Evolutionary conservation across 2,329 filamentous ascomycete species (phyloP).

Genomic region (Orbilia javanica): DNA sequence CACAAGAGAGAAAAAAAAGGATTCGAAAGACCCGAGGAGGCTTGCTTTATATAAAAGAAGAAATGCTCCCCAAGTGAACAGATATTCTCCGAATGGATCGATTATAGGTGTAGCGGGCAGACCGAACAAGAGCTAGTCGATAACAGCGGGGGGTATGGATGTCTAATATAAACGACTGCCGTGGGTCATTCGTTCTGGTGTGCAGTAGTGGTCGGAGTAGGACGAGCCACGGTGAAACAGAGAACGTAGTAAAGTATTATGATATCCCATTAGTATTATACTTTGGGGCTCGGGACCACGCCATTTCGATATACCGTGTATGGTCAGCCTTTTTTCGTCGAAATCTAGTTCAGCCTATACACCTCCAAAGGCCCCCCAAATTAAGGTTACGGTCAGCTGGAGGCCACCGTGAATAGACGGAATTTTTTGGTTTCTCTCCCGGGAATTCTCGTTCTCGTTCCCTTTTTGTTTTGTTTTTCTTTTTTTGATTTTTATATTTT

Average conservation of each 20-base stretch:
- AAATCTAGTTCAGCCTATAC: constrained; percentile 25
- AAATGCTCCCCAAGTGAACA: constrained; percentile 16
- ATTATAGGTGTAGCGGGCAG: constrained; percentile 1
- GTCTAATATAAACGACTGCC: constrained; percentile 22
- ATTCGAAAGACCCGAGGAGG: neutral
- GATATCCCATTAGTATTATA: constrained; percentile 19
- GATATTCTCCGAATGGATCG: constrained; percentile 13
- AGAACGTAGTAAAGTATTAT: constrained; percentile 13
- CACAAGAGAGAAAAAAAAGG: neutral
- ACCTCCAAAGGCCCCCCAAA: constrained; percentile 1
- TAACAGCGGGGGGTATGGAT: constrained; percentile 14
- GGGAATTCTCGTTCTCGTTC: constrained; percentile 16
- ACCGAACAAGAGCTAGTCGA: constrained; percentile 5
- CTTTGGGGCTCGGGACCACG: constrained; percentile 29
- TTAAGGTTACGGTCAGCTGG: constrained; percentile 41
- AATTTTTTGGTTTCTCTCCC: constrained; percentile 7
- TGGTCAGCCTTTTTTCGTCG: constrained; percentile 18
- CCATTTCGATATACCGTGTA: constrained; percentile 34
- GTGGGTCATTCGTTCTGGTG: neutral
- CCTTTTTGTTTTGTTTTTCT: constrained; percentile 3
- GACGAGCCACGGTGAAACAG: constrained; percentile 29
- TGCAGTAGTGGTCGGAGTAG: constrained; percentile 1
- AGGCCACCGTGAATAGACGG: constrained; percentile 25
- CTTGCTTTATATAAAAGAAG: constrained; percentile 12
- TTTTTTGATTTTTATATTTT: neutral